Base-by-base conservation (phyloP, 495 filamentous ascomycete genomes). In the Talaromyces nanjingensis region DNA sequence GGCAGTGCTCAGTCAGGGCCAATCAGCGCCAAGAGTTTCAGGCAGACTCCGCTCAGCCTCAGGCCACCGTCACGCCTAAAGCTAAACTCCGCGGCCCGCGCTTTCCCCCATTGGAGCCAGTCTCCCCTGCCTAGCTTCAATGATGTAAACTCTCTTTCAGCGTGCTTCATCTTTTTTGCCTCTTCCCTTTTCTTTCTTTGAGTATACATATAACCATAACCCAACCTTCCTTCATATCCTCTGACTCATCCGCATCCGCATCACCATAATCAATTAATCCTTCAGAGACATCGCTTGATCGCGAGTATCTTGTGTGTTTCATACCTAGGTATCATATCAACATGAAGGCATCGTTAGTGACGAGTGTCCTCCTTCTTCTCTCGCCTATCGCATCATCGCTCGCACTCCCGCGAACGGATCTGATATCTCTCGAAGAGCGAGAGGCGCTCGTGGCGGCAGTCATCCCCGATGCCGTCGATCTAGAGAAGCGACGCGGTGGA, bases 401-500 rank as follows among this genome's bases (percentile, higher is more conserved):
- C 9, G 66, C 66, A 2, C 65, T 77, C 20, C 70, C 76, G 14
- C 49, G 42, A 47, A 60, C 68, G 7, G 74, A 70, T 33, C 62
- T 59, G 31, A 9, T 75, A 4, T 59, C 67, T n/a, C 58, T 67
- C 22, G 20, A 64, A 9, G 69, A 64, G 14, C 64, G 64, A 39
- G 70, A 74, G 64, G 58, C 64, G 12, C 59, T 68, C 14, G 39
- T 67, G n/a, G 64, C 62, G 14, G 54, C 65, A 18, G 39, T 60
- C 1, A 53, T 60, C 18, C 33, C 59, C 18, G 62, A 74, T 34
- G 49, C 63, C 6, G 33, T 63, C n/a, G 72, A 74, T 27, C 67
- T 83, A 33, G 77, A 77, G 63, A 84, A 82, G 63, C 73, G 80
- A 56, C 76, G 79, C 54, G 80, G 80, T 22, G 78, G 80, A 0